These are phyloP conservation scores for Paramecium pentaurelia DNA, from an alignment of 73 alveolate species.

Conservation along the genomic window DNA sequence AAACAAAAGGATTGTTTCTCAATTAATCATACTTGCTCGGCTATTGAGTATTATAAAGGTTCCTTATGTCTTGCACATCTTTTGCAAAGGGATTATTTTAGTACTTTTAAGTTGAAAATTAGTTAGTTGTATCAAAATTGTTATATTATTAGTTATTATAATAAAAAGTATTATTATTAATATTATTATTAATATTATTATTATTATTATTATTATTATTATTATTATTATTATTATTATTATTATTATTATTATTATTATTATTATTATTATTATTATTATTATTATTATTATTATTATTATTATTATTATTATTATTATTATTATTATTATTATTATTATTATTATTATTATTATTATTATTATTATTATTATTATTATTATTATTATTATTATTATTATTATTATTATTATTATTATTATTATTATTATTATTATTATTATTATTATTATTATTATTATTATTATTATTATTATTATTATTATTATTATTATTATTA, in stretches of 20 bases:
- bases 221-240: too few relatives aligned
- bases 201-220: too few relatives aligned
- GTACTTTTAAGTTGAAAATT: neutral
- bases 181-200: too few relatives aligned
- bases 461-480: neutral
- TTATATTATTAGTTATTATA: neutral
- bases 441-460: neutral
- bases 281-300: too few relatives aligned
- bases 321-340: too few relatives aligned
- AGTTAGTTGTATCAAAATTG: neutral
- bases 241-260: neutral
- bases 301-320: too few relatives aligned
- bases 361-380: neutral
- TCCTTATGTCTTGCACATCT: conserved; percentile 1
- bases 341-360: neutral
- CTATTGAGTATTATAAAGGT: neutral
- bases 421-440: too few relatives aligned
- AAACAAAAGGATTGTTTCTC: conserved; percentile 8
- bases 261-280: neutral
- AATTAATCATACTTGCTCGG: neutral
- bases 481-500: too few relatives aligned
- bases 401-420: too few relatives aligned
- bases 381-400: too few relatives aligned
- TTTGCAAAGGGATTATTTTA: conserved; percentile 35
- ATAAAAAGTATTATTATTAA: neutral